Evolutionary conservation across 192 early-diverging fungal species (phyloP), one percentile per base, ranked within the genome.

Genomic region (Coemansia sp.): DNA sequence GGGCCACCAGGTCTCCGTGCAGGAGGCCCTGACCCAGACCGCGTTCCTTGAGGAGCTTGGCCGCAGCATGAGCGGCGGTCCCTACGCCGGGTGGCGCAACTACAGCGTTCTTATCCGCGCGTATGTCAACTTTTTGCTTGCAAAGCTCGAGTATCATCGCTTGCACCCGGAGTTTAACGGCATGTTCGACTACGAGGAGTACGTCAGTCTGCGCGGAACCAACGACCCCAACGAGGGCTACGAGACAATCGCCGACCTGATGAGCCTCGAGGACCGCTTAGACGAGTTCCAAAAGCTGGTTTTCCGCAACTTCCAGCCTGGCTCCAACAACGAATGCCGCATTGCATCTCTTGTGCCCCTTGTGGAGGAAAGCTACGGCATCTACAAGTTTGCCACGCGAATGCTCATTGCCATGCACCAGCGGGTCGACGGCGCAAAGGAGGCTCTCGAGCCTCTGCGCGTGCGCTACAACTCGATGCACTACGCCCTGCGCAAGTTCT

Each of bases 181-280:
- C 22, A 90, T 83, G 58, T 98, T 98, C 84, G 93, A 97, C 67
- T 98, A 98, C 76, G 91, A 97, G 61, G 97, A 98, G 69, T 98
- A 95, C 64, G 87, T 95, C 39, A 91, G 90, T 42, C 73, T 98
- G 60, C 93, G 91, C 71, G 90, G 91, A 54, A 90, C 95, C 51
- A 91, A 96, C 62, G 97, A 98, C 78, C 97, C 97, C 24, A 97
- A 98, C 74, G 97, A 97, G 85, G 97, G 97, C 83, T 98, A 93
- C 72, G 97, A 98, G 62, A 97, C 95, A 16, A 98, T 98, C 74
- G 89, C 85, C 49, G 95, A 98, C 64, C 78, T 98, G 48, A 87
- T 98, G 83, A 87, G 75, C 51, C 84, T 98, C 52, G 90, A 97
- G 65, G 93, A 97, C 65, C 89, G 90, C 49, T 88, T 96, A 46